Evolutionary conservation across 2,329 filamentous ascomycete genomes (phyloP).

Genomic region (Blastomyces silverae): DNA sequence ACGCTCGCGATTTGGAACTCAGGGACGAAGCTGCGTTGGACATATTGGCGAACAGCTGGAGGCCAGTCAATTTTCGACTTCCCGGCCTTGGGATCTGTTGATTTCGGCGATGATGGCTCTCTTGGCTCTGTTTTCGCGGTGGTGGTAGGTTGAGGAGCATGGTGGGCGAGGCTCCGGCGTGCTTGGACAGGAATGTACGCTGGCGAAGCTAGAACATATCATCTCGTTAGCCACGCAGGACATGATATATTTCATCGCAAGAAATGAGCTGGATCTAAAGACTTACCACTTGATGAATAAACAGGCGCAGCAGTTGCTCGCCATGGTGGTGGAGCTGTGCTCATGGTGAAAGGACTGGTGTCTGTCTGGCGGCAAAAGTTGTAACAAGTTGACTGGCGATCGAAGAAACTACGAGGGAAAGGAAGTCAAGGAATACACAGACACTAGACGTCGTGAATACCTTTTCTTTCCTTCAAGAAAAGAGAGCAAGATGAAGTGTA

Average conservation of each 20-base stretch:
- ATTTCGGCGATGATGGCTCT: constrained; percentile 27
- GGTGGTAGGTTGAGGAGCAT: constrained; percentile 23
- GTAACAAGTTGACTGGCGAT: constrained; percentile 3
- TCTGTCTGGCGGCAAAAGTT: neutral
- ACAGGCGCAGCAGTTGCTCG: constrained; percentile 29
- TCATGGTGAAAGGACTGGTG: constrained; percentile 30
- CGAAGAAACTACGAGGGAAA: constrained; percentile 7
- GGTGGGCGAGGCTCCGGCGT: constrained; percentile 53
- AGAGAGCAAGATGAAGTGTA: neutral
- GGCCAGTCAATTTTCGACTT: constrained; percentile 69
- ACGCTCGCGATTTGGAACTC: constrained; percentile 61
- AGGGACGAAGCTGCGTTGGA: constrained; percentile 77
- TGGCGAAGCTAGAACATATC: constrained; percentile 37
- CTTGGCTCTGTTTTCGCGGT: constrained; percentile 20
- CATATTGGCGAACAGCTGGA: constrained; percentile 74
- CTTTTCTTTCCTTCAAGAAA: constrained; percentile 4
- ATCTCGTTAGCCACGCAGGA: neutral
- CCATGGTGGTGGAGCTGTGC: constrained; percentile 37
- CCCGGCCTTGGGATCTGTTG: constrained; percentile 27
- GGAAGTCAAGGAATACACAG: constrained; percentile 4
- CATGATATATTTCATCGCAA: neutral
- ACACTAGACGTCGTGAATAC: neutral
- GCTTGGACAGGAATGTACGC: constrained; percentile 58
- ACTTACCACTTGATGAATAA: constrained; percentile 33
- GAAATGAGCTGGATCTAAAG: neutral